Percentiles rank a stretch among this genome's conserved stretches.
These are phyloP conservation scores for Stenogyne calaminthoides DNA, from an alignment of 305 asterid genomes.

Conservation along the genomic window DNA sequence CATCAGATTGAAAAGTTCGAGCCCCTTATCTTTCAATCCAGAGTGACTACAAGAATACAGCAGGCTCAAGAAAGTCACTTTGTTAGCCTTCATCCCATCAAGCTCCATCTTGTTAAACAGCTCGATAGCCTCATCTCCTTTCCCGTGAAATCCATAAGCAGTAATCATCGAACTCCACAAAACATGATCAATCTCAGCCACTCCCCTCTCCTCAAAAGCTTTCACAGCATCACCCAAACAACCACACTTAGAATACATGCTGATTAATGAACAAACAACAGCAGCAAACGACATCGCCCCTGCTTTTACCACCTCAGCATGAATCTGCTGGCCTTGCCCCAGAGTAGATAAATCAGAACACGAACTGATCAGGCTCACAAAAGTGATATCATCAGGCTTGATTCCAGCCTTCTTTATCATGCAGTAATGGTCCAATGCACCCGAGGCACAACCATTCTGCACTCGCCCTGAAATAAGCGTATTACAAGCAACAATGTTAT, in stretches of 20 bases:
- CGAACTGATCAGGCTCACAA: slow-evolving; percentile 70
- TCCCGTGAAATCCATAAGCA: slow-evolving; percentile 91
- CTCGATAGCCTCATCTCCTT: slow-evolving; percentile 68
- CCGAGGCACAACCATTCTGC: slow-evolving; percentile 65
- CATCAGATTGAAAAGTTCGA: slow-evolving; percentile 62
- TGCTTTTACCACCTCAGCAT: slow-evolving; percentile 70
- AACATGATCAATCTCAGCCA: slow-evolving; percentile 53
- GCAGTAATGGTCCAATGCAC: slow-evolving; percentile 63
- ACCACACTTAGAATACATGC: slow-evolving; percentile 92
- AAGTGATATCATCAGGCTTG: slow-evolving; percentile 80
- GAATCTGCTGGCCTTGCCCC: slow-evolving; percentile 90
- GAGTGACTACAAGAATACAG: slow-evolving; percentile 92
- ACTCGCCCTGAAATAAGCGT: slow-evolving; percentile 82
- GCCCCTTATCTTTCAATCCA: slow-evolving; percentile 77
- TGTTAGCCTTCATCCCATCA: slow-evolving; percentile 58
- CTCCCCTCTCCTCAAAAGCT: slow-evolving; percentile 56
- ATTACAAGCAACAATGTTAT: slow-evolving; percentile 59
- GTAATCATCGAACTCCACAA: slow-evolving; percentile 91
- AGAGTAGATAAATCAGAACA: slow-evolving; percentile 81
- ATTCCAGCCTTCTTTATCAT: slow-evolving; percentile 62
- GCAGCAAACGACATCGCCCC: slow-evolving; percentile 61
- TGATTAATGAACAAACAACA: slow-evolving; percentile 69
- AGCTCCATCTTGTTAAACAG: slow-evolving; percentile 64
- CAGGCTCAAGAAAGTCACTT: slow-evolving; percentile 80
- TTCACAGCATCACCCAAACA: slow-evolving; percentile 71